Base-by-base conservation (phyloP, 768 basidiomycete genomes). In the Hemileccinum rubropunctum region DNA sequence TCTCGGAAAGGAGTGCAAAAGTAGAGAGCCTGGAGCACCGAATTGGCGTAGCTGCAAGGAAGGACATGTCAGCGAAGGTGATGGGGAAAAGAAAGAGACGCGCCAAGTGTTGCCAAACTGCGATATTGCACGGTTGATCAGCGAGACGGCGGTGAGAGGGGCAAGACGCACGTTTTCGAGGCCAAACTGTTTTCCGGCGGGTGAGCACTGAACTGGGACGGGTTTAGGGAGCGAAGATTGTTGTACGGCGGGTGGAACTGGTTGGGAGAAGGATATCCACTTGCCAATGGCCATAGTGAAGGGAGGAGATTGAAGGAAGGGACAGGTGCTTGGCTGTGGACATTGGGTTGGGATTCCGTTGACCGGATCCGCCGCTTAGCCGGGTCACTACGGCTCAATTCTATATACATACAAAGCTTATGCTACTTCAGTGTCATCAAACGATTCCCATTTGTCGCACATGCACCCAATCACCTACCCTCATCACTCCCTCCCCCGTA, bases 71-170 rank as follows among this genome's bases (percentile, higher is more conserved):
- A 64, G 61, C 52, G 38, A 33, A 10, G 38, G 20, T n/a, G 43
- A 33, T 12, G 32, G 47, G 38, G 45, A 51, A 28, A 17, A 33
- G 33, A 38, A 23, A 8, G 45, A 42, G 42, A 53, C 77, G 60
- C 57, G 93, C 93, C 95, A 98, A 41, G 92, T 98, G 67, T 98
- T 98, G 35, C 93, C 94, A 74, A 95, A 97, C 92, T 95, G 56
- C 17, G 45, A 30, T 9, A 30, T 30, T 4, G 28, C 17, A 35
- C 41, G n/a, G 43, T 9, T 23, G 53, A 45, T 58, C 36, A 62
- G 47, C 35, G 21, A 46, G 34, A 50, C 43, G 12, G 18, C 3
- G 40, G 27, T 44, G 6, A 52, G 45, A 40, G 40, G n/a, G 46
- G 35, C 39, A 18, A 17, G 4, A 81, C 93, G 63, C 68, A 95